phyloP scores from a whole-genome alignment of 2,329 filamentous ascomycete species.

The Diaporthe citrichinensis region DNA sequence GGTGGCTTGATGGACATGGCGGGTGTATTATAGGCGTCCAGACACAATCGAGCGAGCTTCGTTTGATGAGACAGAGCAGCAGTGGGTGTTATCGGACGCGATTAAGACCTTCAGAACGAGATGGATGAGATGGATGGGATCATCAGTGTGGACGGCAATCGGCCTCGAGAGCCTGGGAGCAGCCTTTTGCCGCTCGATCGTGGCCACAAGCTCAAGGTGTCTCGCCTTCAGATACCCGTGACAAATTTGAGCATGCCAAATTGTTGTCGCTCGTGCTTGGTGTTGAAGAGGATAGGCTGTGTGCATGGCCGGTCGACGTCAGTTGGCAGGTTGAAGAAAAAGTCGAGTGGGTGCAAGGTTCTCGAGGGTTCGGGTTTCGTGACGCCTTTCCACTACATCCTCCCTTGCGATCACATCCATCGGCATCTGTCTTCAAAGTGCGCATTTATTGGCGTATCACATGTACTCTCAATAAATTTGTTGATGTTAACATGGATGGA shows the following conservation, averaged over 20 bases:
- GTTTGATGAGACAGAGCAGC: not conserved
- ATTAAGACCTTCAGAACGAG: not conserved
- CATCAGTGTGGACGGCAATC: not conserved
- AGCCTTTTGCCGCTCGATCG: not conserved
- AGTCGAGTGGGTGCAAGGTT: not conserved
- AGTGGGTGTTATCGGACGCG: not conserved
- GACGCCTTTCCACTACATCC: not conserved
- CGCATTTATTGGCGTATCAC: no score
- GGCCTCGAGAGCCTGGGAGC: not conserved
- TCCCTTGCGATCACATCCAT: not conserved
- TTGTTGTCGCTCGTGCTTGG: not conserved
- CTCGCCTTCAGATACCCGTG: not conserved
- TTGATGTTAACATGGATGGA: no score
- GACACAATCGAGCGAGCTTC: not conserved
- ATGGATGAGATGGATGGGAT: not conserved
- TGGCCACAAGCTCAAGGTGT: no score
- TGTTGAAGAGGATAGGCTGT: not conserved
- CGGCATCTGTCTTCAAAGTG: no score
- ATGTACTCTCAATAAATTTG: no score
- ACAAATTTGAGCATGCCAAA: not conserved
- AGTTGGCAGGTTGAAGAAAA: not conserved
- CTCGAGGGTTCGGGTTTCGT: not conserved
- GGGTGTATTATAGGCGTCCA: not conserved
- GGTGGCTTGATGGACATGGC: conserved; percentile 32
- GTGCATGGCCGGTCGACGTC: no score